These are phyloP conservation scores for Leishmania braziliensis DNA, from an alignment of 208 protist species.

Conservation along the genomic window DNA sequence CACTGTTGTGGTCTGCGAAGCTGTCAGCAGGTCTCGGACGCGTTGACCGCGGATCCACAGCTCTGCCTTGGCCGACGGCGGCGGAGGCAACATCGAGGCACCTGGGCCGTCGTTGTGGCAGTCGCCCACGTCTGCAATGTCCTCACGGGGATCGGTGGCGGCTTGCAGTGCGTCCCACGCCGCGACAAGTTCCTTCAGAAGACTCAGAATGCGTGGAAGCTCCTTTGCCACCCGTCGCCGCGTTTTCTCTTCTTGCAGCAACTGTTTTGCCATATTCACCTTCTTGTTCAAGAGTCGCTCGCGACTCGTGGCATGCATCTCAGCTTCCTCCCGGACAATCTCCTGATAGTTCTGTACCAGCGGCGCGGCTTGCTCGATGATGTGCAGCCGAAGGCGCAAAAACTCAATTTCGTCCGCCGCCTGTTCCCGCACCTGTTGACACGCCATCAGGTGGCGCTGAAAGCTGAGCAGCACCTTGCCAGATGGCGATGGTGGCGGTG, in stretches of 20 bases:
- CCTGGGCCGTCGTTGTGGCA: not conserved
- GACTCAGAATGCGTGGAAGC: conserved; percentile 55
- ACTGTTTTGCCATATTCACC: conserved; percentile 86
- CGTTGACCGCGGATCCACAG: conserved; percentile 30
- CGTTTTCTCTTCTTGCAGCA: conserved; percentile 74
- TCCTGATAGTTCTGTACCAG: conserved; percentile 42
- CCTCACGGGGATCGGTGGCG: conserved; percentile 12
- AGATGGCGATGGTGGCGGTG: not conserved
- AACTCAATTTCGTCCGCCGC: conserved; percentile 27
- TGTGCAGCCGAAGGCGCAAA: conserved; percentile 37
- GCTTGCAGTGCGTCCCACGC: conserved; percentile 54
- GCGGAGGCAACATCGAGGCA: not conserved
- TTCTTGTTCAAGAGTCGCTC: conserved; percentile 80
- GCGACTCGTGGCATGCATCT: conserved; percentile 50
- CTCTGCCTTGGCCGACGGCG: conserved; percentile 12
- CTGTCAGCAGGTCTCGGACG: conserved; percentile 26
- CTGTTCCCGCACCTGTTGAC: conserved; percentile 35
- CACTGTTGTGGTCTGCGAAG: not conserved
- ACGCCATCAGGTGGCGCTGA: conserved; percentile 36
- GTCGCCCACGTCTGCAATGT: conserved; percentile 7
- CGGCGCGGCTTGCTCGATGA: conserved; percentile 44
- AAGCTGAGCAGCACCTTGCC: conserved; percentile 25
- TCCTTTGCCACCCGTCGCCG: conserved; percentile 65
- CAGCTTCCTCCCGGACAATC: conserved; percentile 52
- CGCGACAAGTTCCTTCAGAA: conserved; percentile 39